These are phyloP conservation scores for Naganishia sp. DNA, from an alignment of 1,284 basidiomycete genomes.

Conservation along the genomic window DNA sequence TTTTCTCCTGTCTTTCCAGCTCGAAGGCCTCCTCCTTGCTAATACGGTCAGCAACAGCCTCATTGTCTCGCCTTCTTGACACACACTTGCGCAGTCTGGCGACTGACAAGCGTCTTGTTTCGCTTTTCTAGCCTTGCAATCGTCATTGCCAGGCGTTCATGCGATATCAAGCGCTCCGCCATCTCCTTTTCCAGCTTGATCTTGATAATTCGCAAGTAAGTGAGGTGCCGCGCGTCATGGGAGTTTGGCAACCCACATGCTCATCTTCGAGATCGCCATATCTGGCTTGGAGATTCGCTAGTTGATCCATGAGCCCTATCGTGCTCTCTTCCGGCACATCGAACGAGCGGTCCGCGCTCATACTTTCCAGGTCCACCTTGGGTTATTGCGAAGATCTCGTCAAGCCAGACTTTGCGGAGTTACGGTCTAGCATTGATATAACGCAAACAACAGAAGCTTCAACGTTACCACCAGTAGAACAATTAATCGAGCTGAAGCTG, in stretches of 20 bases:
- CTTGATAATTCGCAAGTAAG: neutral
- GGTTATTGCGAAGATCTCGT: too few species aligned
- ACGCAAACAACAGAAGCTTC: too few species aligned
- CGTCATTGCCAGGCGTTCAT: slow-evolving; percentile 42
- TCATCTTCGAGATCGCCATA: slow-evolving; percentile 43
- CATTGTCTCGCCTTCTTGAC: neutral
- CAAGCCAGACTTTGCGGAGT: too few species aligned
- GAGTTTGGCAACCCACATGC: slow-evolving; percentile 36
- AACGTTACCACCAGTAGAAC: too few species aligned
- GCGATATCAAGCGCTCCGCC: slow-evolving; percentile 21
- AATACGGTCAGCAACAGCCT: neutral
- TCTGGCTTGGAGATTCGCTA: slow-evolving; percentile 37
- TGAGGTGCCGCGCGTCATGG: neutral
- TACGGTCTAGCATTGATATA: too few species aligned
- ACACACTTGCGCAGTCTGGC: slow-evolving; percentile 49
- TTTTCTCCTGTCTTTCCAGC: slow-evolving; percentile 46
- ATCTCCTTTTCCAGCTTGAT: slow-evolving; percentile 20
- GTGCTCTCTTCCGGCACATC: neutral
- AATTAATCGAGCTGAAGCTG: too few species aligned
- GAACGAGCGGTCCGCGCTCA: too few species aligned
- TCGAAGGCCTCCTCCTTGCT: slow-evolving; percentile 49
- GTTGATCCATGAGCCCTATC: neutral
- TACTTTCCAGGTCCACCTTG: too few species aligned
- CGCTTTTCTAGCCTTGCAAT: slow-evolving; percentile 42
- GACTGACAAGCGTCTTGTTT: slow-evolving; percentile 40